Evolutionary conservation across 139 green algal genomes (phyloP), one percentile per base, ranked within the genome.

Genomic region (Micractinium sp.): DNA sequence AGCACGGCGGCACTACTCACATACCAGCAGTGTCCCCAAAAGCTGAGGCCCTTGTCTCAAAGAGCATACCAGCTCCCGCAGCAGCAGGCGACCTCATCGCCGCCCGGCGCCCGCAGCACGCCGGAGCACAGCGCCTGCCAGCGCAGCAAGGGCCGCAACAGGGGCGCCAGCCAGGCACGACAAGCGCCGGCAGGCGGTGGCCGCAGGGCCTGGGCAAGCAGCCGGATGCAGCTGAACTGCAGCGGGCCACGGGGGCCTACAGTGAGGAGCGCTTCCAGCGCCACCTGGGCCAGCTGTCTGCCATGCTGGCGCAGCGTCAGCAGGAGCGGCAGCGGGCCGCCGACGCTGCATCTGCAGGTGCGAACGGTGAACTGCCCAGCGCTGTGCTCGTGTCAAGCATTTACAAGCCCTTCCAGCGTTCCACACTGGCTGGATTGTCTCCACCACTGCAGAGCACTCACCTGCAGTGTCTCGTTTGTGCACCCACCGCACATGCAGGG

Each of bases 191-290:
- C 15, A 35, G 16, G 5, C n/a, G 38, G 0, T 82, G 74, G 69
- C 76, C 75, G 60, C 56, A 73, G 33, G 15, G 23, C 0, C 60
- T 89, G 23, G 61, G 66, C 5, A 36, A 18, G 18, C 18, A 36
- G 35, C 60, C 75, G 19, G 47, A 38, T 14, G 86, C 27, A 25
- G 29, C 56, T 19, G 61, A 79, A 36, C 60, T 85, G 76, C 36
- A 67, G 39, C 31, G 61, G 0, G 66, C 56, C 36, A 86, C 67
- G 3, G 88, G 69, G 20, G 74, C 85, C n/a, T 89, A 89, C 47
- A 84, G 47, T 27, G 53, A 74, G 23, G 76, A 82, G 73, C 60
- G 86, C 0, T 89, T 89, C 69, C 35, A 89, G 60, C 22, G 15
- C 9, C 60, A 85, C 75, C 33, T 89, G 22, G 20, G 31, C 56